phyloP scores from a whole-genome alignment of 1,284 basidiomycete genomes.

The Tetrapyrgos nigripes region DNA sequence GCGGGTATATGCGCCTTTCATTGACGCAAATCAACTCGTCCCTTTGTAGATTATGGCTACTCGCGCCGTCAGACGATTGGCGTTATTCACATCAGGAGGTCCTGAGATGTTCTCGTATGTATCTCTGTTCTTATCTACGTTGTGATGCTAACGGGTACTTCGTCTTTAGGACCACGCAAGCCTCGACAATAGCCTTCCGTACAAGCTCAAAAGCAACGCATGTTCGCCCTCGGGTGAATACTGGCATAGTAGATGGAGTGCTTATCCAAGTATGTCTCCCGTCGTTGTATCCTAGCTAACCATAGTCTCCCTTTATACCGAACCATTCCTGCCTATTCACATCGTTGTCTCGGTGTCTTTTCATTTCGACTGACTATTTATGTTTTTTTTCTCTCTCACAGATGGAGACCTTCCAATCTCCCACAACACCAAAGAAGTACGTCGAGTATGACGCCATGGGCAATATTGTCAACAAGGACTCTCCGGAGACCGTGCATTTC shows the following conservation, averaged over 20 bases:
- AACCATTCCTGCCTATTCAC: background rate
- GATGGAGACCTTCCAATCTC: slow-evolving; percentile 64
- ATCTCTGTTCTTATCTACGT: background rate
- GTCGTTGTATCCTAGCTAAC: background rate
- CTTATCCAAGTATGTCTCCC: slow-evolving; percentile 49
- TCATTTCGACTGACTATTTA: background rate
- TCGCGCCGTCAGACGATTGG: slow-evolving; percentile 70
- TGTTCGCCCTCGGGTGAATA: slow-evolving; percentile 38
- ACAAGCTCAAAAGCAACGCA: slow-evolving; percentile 28
- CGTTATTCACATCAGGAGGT: slow-evolving; percentile 58
- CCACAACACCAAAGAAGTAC: slow-evolving; percentile 36
- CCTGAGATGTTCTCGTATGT: slow-evolving; percentile 60
- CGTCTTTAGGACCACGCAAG: slow-evolving; percentile 40
- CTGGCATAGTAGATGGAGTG: slow-evolving; percentile 45
- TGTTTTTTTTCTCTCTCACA: too few relatives aligned
- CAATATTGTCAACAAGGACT: slow-evolving; percentile 45
- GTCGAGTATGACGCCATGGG: slow-evolving; percentile 61
- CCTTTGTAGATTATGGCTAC: slow-evolving; percentile 68
- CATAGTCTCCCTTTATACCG: background rate
- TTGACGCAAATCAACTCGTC: background rate
- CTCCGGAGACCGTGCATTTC: slow-evolving; percentile 36
- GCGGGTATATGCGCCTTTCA: background rate
- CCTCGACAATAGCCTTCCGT: slow-evolving; percentile 51
- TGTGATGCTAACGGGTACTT: too few relatives aligned
- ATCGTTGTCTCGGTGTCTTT: background rate